Percentiles rank a stretch among this genome's conserved stretches.
Conservation (phyloP, 2,329 filamentous ascomycete genomes). For the Dichotomopilus funicola region DNA sequence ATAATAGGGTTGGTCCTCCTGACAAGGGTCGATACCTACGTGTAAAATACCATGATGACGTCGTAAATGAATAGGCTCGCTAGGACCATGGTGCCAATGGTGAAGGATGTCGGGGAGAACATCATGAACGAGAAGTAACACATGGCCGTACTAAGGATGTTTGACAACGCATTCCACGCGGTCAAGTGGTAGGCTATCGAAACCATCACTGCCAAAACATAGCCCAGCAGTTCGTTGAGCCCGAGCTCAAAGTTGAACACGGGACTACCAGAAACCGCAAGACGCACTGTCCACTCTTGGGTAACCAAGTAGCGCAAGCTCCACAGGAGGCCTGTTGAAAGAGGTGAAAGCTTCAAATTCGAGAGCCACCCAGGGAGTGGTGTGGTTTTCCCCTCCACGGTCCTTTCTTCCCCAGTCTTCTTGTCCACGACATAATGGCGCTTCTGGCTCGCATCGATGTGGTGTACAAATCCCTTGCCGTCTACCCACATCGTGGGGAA, state of each 20-base stretch:
- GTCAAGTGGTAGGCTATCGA: conserved; percentile 63
- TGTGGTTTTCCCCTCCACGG: conserved; percentile 29
- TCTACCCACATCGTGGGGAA: conserved; percentile 66
- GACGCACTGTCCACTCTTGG: conserved; percentile 45
- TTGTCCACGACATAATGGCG: conserved; percentile 32
- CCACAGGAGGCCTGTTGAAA: conserved; percentile 37
- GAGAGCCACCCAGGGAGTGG: conserved; percentile 37
- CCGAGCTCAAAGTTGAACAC: conserved; percentile 45
- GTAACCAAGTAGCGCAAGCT: conserved; percentile 43
- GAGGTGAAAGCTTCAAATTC: conserved; percentile 21
- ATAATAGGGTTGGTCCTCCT: neutral
- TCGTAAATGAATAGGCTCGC: conserved; percentile 86
- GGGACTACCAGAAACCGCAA: conserved; percentile 46
- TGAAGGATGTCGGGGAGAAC: conserved; percentile 83
- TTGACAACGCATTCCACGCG: conserved; percentile 56
- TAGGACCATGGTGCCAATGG: conserved; percentile 72
- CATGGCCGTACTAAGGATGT: conserved; percentile 80
- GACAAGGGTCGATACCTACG: conserved; percentile 40
- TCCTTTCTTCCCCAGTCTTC: conserved; percentile 21
- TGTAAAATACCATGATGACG: conserved; percentile 87
- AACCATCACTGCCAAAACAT: conserved; percentile 47
- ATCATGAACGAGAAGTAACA: conserved; percentile 76
- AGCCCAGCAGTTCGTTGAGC: conserved; percentile 51
- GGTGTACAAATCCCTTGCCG: conserved; percentile 37
- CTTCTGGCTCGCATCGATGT: conserved; percentile 37